These are phyloP conservation scores for Erodium moschatum DNA, from an alignment of 441 rosid genomes.

Conservation along the genomic window DNA sequence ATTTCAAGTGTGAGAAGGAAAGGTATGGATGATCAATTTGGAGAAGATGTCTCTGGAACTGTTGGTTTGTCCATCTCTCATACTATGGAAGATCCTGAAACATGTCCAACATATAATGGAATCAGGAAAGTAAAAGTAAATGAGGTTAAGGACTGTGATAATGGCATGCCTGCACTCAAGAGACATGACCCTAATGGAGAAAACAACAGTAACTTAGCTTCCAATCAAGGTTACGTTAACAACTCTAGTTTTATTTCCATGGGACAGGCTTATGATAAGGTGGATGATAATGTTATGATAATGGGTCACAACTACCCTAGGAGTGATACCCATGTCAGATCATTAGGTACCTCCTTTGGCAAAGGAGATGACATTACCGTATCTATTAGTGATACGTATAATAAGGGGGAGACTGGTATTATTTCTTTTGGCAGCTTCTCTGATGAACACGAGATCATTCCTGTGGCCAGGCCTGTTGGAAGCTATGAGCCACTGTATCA, in stretches of 20 bases:
- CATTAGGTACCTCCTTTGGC: constrained; percentile 29
- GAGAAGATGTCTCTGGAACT: constrained; percentile 29
- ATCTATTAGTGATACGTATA: constrained; percentile 31
- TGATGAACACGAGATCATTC: constrained; percentile 42
- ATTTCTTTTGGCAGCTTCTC: constrained; percentile 53
- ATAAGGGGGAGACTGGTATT: constrained; percentile 25
- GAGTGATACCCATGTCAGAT: constrained; percentile 28
- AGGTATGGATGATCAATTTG: constrained; percentile 34
- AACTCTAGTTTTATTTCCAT: constrained; percentile 31
- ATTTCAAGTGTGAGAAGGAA: constrained; percentile 33
- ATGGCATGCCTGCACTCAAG: constrained; percentile 32
- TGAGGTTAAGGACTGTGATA: constrained; percentile 45
- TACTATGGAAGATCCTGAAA: constrained; percentile 38
- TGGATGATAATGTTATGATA: constrained; percentile 33
- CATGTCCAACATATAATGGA: constrained; percentile 39
- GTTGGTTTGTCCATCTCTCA: constrained; percentile 52
- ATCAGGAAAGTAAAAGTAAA: constrained; percentile 49
- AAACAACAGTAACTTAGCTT: constrained; percentile 26
- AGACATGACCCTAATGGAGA: constrained; percentile 32
- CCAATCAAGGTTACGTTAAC: constrained; percentile 8
- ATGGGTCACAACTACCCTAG: constrained; percentile 38
- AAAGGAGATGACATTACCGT: constrained; percentile 26
- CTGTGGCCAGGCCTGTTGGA: constrained; percentile 35
- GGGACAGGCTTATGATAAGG: constrained; percentile 29
- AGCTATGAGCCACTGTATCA: constrained; percentile 43